These are phyloP conservation scores for Camellia lanceoleosa DNA, from an alignment of 148 eudicot species.

Conservation along the genomic window DNA sequence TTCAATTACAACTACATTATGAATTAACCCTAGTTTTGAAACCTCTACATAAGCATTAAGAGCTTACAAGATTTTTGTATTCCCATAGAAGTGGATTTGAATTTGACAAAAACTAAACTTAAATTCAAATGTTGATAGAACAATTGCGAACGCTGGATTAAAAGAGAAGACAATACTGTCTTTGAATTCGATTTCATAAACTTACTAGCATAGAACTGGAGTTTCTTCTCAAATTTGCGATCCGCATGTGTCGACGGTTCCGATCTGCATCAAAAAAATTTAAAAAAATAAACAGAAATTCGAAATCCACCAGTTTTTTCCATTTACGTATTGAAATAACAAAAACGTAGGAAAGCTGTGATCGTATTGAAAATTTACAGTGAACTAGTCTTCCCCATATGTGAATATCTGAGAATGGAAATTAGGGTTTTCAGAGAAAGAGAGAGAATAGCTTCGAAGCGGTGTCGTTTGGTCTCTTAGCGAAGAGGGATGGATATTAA, in stretches of 20 bases:
- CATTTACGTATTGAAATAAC: background rate
- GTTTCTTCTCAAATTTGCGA: slow-evolving; percentile 63
- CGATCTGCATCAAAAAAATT: slow-evolving; percentile 26
- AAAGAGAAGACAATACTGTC: background rate
- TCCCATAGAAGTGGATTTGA: background rate
- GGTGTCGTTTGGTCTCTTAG: no score
- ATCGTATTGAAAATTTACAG: background rate
- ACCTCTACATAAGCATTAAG: background rate
- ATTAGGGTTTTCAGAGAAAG: background rate
- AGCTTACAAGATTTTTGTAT: background rate
- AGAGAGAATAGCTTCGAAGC: background rate
- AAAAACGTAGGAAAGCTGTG: background rate
- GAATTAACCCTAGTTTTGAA: background rate
- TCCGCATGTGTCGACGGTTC: slow-evolving; percentile 44
- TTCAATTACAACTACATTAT: background rate
- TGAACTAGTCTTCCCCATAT: slow-evolving; percentile 26
- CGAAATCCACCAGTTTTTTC: background rate
- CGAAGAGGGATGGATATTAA: background rate
- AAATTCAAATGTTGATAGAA: background rate
- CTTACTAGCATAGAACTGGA: slow-evolving; percentile 67
- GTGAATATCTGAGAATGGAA: background rate
- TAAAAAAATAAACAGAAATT: background rate
- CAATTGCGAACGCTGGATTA: background rate
- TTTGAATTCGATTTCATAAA: background rate
- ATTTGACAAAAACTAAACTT: background rate